Evolutionary conservation across 116 monocot species (phyloP).

Genomic region (Iris pallida): DNA sequence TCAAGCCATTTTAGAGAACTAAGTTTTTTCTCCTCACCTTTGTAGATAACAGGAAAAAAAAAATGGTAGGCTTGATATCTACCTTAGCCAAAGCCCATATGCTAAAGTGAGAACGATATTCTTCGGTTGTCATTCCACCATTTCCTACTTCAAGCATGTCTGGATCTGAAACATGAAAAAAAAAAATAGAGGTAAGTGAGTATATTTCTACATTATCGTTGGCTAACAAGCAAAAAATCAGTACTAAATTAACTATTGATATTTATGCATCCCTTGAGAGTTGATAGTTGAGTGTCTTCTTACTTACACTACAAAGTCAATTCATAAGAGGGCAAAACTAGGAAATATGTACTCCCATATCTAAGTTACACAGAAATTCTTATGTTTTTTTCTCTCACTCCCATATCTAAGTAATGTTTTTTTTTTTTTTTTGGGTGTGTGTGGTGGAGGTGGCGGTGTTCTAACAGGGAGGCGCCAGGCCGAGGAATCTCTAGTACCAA

Average conservation of each 20-base stretch:
- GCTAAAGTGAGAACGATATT: constrained; percentile 67
- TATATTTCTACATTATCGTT: background rate
- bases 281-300: background rate
- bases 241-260: background rate
- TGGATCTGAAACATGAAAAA: constrained; percentile 32
- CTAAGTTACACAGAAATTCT: too few relatives aligned
- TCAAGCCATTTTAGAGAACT: background rate
- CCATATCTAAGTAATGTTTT: too few relatives aligned
- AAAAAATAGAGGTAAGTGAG: background rate
- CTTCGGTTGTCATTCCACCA: constrained; percentile 54
- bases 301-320: background rate
- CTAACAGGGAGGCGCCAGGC: too few relatives aligned
- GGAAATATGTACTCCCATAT: too few relatives aligned
- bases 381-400: too few relatives aligned
- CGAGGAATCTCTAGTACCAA: too few relatives aligned
- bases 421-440: too few relatives aligned
- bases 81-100: constrained; percentile 68
- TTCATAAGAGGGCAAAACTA: too few relatives aligned
- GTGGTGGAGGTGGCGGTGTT: too few relatives aligned
- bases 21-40: too few relatives aligned
- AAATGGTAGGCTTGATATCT: background rate
- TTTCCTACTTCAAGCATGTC: constrained; percentile 68
- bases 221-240: background rate
- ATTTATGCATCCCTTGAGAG: background rate
- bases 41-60: background rate